Evolutionary conservation across 1,139 yeast genomes (phyloP), one percentile per base, ranked within the genome.

Genomic region (Ogataea hybrid): DNA sequence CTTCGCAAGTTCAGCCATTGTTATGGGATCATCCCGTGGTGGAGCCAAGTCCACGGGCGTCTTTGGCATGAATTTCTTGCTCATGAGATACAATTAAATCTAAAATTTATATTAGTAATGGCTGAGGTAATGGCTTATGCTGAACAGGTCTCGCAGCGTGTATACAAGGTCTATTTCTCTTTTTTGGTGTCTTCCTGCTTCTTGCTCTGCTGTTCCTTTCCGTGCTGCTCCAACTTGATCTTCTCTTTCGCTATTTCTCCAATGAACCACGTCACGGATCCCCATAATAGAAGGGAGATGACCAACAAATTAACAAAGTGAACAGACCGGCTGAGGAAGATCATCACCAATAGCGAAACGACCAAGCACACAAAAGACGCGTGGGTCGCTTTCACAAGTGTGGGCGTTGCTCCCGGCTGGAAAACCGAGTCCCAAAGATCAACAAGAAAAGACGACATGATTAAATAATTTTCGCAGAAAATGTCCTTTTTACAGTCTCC

Each of bases 391-490:
- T 75, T 71, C 14, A 89, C 71, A 41, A 92, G 72, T 1, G 95
- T 89, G 1, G 97, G 97, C 0, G 92, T 77, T 0, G 95, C 79
- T 1, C 98, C 98, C 2, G 97, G 97, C n/a, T 90, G 84, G 63
- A 90, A 84, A 23, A 92, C 77, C 6, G 96, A 84, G 47, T 84
- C 82, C 97, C 97, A 90, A 37, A 92, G 73, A 27, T 84, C 95
- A 18, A 67, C 72, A 31, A 85, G 54, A 61, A 85, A 82, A 25
- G 68, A 51, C 64, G 65, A 61, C 55, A 44, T 56, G 2, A 17
- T 32, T 23, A 18, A 25, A 14, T 38, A 25, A 20, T 38, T 39
- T 33, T 21, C 5, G 8, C 3, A 8, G 20, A 25, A 22, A 33
- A 39, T 39, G 38, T 23, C 34, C 10, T 53, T 53, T 31, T 25